Evolutionary conservation across 768 basidiomycete species (phyloP).

Genomic region (Boletellus sp.): DNA sequence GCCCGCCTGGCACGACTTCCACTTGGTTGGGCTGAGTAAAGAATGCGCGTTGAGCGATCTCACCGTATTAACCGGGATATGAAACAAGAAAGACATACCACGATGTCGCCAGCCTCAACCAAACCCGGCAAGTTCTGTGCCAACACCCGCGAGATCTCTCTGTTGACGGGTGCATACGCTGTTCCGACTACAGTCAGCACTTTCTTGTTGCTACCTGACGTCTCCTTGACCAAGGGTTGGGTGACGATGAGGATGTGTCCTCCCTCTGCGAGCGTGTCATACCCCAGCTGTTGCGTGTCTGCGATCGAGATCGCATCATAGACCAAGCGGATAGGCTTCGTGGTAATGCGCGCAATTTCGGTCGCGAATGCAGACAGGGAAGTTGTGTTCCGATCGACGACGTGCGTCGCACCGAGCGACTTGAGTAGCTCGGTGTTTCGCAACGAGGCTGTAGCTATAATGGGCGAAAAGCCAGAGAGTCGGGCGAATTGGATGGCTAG

Average conservation of each 20-base stretch:
- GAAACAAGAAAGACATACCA: slow-evolving; percentile 1
- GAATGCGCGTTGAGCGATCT: neutral
- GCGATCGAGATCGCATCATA: slow-evolving; percentile 26
- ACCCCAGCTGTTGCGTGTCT: slow-evolving; percentile 34
- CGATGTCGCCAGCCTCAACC: slow-evolving; percentile 15
- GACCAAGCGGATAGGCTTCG: slow-evolving; percentile 7
- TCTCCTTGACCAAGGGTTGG: slow-evolving; percentile 7
- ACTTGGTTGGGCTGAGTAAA: slow-evolving; percentile 13
- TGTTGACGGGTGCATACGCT: slow-evolving; percentile 9
- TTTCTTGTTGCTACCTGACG: slow-evolving; percentile 15
- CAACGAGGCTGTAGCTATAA: slow-evolving; percentile 39
- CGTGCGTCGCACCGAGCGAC: slow-evolving; percentile 36
- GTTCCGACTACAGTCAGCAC: slow-evolving; percentile 8
- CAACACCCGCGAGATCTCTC: slow-evolving; percentile 12
- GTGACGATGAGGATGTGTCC: slow-evolving; percentile 27
- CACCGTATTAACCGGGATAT: neutral
- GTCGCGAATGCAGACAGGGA: slow-evolving; percentile 12
- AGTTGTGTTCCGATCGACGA: slow-evolving; percentile 29
- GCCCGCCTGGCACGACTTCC: slow-evolving; percentile 36
- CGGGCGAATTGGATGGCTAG: slow-evolving; percentile 35
- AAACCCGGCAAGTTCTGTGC: slow-evolving; percentile 9
- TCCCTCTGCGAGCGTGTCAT: slow-evolving; percentile 28
- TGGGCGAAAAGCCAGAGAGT: slow-evolving; percentile 35
- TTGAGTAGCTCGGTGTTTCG: slow-evolving; percentile 32
- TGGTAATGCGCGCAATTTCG: slow-evolving; percentile 15